A percentile compares a stretch with the other conserved stretches of the same genome.
These are phyloP conservation scores for Echeveria elegans DNA, from an alignment of 164 flowering plant genomes.

Conservation along the genomic window DNA sequence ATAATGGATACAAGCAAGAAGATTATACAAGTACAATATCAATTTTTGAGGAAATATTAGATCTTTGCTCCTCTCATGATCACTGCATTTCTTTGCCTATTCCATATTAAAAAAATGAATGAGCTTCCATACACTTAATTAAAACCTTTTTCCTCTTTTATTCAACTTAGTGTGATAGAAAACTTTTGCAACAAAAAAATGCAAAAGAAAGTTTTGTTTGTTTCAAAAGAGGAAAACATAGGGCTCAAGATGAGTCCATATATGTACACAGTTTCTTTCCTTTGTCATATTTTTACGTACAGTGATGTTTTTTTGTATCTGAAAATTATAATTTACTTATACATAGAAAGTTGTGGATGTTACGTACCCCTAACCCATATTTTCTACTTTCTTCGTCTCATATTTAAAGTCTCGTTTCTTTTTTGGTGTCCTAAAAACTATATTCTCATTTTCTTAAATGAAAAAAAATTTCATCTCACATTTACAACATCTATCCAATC, in stretches of 20 bases:
- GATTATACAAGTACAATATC: conserved; percentile 1
- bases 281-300: background rate
- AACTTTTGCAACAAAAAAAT: background rate
- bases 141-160: background rate
- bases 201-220: background rate
- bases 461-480: too few relatives aligned
- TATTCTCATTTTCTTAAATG: too few relatives aligned
- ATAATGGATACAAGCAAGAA: background rate
- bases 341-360: too few relatives aligned
- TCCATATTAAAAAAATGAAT: background rate
- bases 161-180: background rate
- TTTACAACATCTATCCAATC: too few relatives aligned
- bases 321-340: too few relatives aligned
- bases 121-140: background rate
- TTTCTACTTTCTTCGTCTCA: too few relatives aligned
- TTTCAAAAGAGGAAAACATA: background rate
- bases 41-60: conserved; percentile 1
- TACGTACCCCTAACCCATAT: too few relatives aligned
- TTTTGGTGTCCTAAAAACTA: too few relatives aligned
- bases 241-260: background rate
- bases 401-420: too few relatives aligned
- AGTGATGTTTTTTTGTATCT: background rate
- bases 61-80: conserved; percentile 4
- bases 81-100: background rate
- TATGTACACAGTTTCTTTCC: background rate